Evolutionary conservation across 208 protist genomes (phyloP).

Genomic region (Leptomonas seymouri): DNA sequence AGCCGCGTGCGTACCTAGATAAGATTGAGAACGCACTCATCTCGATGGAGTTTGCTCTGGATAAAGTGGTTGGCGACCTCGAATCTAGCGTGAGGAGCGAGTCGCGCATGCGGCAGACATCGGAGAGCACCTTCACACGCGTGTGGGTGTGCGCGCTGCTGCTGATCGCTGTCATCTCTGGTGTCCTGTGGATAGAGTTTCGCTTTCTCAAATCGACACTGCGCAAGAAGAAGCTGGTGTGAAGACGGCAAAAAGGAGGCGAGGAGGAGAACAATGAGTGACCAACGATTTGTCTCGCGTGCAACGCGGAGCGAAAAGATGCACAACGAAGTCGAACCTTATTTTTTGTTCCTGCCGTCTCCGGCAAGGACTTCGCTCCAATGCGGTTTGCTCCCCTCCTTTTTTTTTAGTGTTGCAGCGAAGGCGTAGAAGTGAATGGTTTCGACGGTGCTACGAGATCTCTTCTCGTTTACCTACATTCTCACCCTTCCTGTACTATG

Average conservation of each 20-base stretch:
- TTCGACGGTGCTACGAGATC: too few relatives aligned
- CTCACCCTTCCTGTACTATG: too few relatives aligned
- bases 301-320: too few relatives aligned
- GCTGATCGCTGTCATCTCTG: conserved; percentile 40
- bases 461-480: background rate
- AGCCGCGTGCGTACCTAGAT: conserved; percentile 57
- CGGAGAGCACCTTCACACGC: conserved; percentile 78
- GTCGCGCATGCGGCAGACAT: conserved; percentile 62
- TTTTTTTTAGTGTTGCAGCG: too few relatives aligned
- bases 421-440: too few relatives aligned
- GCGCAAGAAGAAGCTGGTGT: conserved; percentile 65
- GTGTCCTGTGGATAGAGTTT: conserved; percentile 69
- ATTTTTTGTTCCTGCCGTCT: too few relatives aligned
- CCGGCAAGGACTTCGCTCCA: too few relatives aligned
- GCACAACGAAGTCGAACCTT: too few relatives aligned
- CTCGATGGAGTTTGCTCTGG: conserved; percentile 16
- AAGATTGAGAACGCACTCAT: conserved; percentile 33
- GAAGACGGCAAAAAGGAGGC: background rate
- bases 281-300: too few relatives aligned
- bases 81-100: conserved; percentile 21
- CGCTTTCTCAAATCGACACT: conserved; percentile 69
- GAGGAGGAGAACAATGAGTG: background rate
- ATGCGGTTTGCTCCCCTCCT: too few relatives aligned
- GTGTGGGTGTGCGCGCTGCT: conserved; percentile 71
- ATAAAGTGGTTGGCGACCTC: conserved; percentile 13